Evolutionary conservation across 768 basidiomycete genomes (phyloP).

Genomic region (Leccinum disarticulatum): DNA sequence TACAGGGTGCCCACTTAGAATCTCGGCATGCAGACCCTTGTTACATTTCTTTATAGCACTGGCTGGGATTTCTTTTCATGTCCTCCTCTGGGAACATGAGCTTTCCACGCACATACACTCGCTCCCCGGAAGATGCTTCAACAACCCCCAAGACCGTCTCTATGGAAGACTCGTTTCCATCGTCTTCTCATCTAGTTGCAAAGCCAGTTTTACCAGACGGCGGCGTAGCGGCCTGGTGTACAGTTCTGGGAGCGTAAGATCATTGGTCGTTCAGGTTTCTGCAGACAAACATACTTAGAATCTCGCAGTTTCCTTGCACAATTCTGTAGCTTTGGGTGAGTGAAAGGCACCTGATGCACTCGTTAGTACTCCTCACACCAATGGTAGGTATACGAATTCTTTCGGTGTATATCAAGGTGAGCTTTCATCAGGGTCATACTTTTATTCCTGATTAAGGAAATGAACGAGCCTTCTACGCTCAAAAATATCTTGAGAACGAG

Average conservation of each 20-base stretch:
- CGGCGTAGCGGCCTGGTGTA: slow-evolving; percentile 26
- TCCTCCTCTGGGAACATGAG: background rate
- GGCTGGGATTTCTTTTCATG: background rate
- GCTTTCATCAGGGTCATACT: background rate
- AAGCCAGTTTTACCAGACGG: slow-evolving; percentile 14
- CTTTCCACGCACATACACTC: background rate
- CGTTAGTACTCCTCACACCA: background rate
- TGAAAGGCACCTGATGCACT: background rate
- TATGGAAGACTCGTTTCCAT: background rate
- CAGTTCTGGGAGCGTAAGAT: slow-evolving; percentile 27
- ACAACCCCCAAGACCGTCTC: background rate
- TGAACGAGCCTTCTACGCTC: slow-evolving; percentile 22
- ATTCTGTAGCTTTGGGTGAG: slow-evolving; percentile 29
- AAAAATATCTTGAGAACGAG: slow-evolving; percentile 21
- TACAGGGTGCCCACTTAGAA: background rate
- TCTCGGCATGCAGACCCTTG: background rate
- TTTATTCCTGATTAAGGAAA: background rate
- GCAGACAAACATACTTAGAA: background rate
- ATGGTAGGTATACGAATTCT: slow-evolving; percentile 17
- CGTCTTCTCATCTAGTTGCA: background rate
- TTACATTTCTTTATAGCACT: background rate
- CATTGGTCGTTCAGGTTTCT: background rate
- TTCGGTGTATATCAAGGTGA: slow-evolving; percentile 33
- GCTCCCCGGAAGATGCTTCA: background rate
- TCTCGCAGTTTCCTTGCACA: slow-evolving; percentile 24